These are phyloP conservation scores for Pharus latifolius DNA, from an alignment of 176 grass and related monocot species.

Conservation along the genomic window DNA sequence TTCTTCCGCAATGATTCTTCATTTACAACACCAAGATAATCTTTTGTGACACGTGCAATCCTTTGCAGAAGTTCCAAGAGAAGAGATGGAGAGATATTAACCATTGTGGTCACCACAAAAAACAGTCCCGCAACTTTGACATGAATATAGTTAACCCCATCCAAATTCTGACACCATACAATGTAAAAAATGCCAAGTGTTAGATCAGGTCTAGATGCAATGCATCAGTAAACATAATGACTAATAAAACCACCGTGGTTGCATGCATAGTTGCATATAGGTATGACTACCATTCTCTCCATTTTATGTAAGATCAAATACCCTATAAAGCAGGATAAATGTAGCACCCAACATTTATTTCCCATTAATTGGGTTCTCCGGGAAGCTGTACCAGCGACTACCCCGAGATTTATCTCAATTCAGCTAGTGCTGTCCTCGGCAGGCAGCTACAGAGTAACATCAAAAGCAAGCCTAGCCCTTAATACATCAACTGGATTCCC, in stretches of 20 bases:
- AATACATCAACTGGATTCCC: not conserved
- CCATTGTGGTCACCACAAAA: slow-evolving; percentile 95
- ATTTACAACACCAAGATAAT: slow-evolving; percentile 87
- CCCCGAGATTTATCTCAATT: not conserved
- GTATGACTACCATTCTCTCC: not conserved
- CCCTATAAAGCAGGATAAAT: not conserved
- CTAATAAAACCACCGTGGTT: not conserved
- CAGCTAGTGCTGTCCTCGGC: not conserved
- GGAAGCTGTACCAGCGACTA: not conserved
- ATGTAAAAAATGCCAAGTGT: not conserved
- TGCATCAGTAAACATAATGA: not conserved
- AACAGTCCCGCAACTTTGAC: slow-evolving; percentile 88
- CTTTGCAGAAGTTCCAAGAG: slow-evolving; percentile 97
- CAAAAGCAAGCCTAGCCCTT: not conserved
- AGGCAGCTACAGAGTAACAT: not conserved
- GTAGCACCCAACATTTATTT: not conserved
- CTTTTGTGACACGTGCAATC: slow-evolving; percentile 95
- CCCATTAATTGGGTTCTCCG: not conserved
- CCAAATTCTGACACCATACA: slow-evolving; percentile 66
- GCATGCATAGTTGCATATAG: not conserved
- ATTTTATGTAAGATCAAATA: not conserved
- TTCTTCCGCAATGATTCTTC: slow-evolving; percentile 92
- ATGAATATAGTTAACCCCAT: slow-evolving; percentile 98
- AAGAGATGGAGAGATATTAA: slow-evolving; percentile 91
- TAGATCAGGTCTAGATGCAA: slow-evolving; percentile 9